Evolutionary conservation across 202 grass and related monocot species (phyloP), one percentile per base, ranked within the genome.

Genomic region (Elaeis oleifera): DNA sequence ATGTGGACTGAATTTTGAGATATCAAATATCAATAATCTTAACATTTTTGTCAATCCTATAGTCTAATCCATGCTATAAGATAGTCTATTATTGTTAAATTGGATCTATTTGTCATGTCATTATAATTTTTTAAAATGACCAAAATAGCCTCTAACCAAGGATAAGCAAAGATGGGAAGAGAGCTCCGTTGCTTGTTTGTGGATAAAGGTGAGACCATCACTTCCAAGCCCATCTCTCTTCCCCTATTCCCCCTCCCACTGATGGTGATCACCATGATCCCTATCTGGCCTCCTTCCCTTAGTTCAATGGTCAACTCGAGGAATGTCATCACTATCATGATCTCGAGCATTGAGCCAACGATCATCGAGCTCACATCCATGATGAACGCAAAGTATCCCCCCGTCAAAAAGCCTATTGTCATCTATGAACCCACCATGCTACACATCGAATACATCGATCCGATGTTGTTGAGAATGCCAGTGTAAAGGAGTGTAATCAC

Each of bases 381-480:
- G 0, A 89, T 75, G 74, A 95, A 95, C 0, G 89, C 89, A 0
- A 23, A 53, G 73, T 89, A 85, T 74, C 83, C 79, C 23, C 89
- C 89, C 59, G 0, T 89, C 85, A 77, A 95, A 95, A 26, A 57
- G 71, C 20, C 70, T 76, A 3, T 23, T 39, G 16, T 68, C 74
- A 32, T 70, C 53, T 0, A n/a, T 29, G 71, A 95, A 89, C 3
- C 82, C 85, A 6, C 23, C 90, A 71, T 73, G 89, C 78, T 86
- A 76, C 0, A 82, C 85, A 95, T 89, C 16, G 90, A 95, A 77
- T 68, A 86, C 82, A 95, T 80, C 51, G 85, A 73, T 5, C 85
- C 71, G 18, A 85, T 95, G 5, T 85, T 86, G 85, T 86, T 82
- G 4, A 95, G 79, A 4, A 89, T 53, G 69, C 89, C 85, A 18